Conservation (phyloP, 192 early-diverging fungal species). For the Coemansia sp. region DNA sequence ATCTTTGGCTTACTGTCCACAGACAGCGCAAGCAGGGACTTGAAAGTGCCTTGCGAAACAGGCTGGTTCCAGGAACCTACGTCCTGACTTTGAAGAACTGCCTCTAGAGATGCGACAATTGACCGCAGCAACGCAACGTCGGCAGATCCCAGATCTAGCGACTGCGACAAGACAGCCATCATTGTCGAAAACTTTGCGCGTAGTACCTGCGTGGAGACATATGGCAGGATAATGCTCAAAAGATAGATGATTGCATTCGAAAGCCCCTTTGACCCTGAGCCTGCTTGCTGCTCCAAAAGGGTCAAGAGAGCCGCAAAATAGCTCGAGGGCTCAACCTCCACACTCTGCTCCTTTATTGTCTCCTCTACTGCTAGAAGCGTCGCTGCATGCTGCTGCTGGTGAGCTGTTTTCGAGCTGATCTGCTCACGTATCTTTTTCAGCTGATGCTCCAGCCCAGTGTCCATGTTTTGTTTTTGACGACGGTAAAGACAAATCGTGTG, state of each 20-base stretch:
- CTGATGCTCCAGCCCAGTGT: slow-evolving; percentile 40
- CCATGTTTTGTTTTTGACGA: slow-evolving; percentile 25
- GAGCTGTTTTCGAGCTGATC: slow-evolving; percentile 71
- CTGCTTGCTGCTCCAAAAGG: slow-evolving; percentile 66
- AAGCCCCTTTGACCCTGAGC: slow-evolving; percentile 49
- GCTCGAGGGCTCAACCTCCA: slow-evolving; percentile 67
- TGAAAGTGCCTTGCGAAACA: slow-evolving; percentile 66
- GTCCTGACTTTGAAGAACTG: slow-evolving; percentile 78
- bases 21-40: slow-evolving; percentile 73
- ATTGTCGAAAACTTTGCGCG: slow-evolving; percentile 67
- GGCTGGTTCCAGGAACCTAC: slow-evolving; percentile 68
- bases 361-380: slow-evolving; percentile 74
- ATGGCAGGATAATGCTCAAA: slow-evolving; percentile 73
- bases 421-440: slow-evolving; percentile 59
- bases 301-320: slow-evolving; percentile 88
- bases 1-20: slow-evolving; percentile 86
- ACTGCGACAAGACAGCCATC: slow-evolving; percentile 60
- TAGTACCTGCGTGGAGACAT: slow-evolving; percentile 58
- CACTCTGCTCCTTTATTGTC: slow-evolving; percentile 77
- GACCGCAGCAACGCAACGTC: slow-evolving; percentile 80
- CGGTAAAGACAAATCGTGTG: background rate
- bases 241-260: slow-evolving; percentile 74
- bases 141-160: slow-evolving; percentile 62
- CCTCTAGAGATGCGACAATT: slow-evolving; percentile 76
- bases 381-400: slow-evolving; percentile 80